Evolutionary conservation across 371 early-diverging fungal genomes (phyloP).

Genomic region (Catenaria anguillulae): DNA sequence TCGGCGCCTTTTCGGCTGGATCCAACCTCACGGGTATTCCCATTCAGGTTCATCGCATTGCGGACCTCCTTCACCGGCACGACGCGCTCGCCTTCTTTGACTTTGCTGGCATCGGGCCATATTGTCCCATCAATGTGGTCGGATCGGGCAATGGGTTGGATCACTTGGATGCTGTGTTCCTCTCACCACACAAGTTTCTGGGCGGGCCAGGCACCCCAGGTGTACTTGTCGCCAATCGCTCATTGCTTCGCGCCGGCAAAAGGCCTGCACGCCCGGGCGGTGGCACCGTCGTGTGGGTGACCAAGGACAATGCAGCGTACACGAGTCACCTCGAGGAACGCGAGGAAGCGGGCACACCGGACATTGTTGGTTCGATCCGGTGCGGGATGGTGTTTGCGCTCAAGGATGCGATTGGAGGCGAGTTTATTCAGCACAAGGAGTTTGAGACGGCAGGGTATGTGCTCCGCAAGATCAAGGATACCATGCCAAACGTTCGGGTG

Average conservation of each 20-base stretch:
- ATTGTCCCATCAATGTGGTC: constrained; percentile 6
- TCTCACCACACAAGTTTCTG: constrained; percentile 11
- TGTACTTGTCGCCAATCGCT: constrained; percentile 6
- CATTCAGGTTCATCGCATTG: background rate
- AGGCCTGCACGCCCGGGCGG: constrained; percentile 10
- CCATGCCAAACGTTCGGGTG: background rate
- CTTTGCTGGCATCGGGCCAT: constrained; percentile 10
- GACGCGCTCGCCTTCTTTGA: constrained; percentile 11
- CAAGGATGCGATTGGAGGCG: constrained; percentile 5
- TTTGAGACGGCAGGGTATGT: background rate
- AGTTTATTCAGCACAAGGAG: background rate
- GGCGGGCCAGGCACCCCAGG: constrained; percentile 13
- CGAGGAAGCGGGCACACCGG: constrained; percentile 13
- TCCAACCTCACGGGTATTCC: constrained; percentile 10
- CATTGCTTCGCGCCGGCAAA: background rate
- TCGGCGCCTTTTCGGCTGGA: constrained; percentile 13
- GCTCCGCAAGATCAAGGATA: background rate
- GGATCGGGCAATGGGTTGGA: background rate
- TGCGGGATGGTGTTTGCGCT: constrained; percentile 10
- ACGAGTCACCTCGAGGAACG: constrained; percentile 6
- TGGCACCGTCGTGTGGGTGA: constrained; percentile 10
- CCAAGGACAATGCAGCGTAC: constrained; percentile 5
- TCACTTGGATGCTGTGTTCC: constrained; percentile 9
- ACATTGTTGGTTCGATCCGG: constrained; percentile 10
- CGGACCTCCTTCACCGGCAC: constrained; percentile 10